These are phyloP conservation scores for Sporothrix brunneoviolacea DNA, from an alignment of 2,329 filamentous ascomycete genomes.

Conservation along the genomic window DNA sequence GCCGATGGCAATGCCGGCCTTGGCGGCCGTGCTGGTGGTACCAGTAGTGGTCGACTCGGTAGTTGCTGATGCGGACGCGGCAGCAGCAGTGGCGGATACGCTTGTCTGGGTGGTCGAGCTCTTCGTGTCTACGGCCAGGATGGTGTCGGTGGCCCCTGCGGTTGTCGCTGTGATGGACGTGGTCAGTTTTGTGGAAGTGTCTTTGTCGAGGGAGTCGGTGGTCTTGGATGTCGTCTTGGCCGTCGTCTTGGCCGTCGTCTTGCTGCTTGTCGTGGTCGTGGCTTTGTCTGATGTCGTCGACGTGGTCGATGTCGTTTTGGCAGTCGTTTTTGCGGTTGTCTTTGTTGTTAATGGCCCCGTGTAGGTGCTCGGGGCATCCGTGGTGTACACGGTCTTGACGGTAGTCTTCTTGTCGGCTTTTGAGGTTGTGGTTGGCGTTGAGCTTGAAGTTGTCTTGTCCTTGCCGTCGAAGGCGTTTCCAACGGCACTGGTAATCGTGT, in stretches of 20 bases:
- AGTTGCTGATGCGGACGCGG: not conserved
- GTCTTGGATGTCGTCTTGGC: conserved; percentile 2
- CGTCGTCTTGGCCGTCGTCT: not conserved
- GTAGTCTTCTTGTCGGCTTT: conserved; percentile 2
- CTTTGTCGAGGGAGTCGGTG: not conserved
- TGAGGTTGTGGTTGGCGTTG: not conserved
- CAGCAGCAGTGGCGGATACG: not conserved
- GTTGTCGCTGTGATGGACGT: conserved; percentile 2
- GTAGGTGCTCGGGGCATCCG: too few species aligned
- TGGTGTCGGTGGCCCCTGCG: conserved; percentile 3
- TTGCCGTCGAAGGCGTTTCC: conserved; percentile 14
- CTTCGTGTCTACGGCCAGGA: conserved; percentile 12
- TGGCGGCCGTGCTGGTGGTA: conserved; percentile 36
- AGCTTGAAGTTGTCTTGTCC: not conserved
- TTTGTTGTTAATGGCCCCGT: too few species aligned
- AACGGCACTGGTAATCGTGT: conserved; percentile 16
- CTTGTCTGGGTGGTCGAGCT: not conserved
- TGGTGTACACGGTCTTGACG: conserved; percentile 9
- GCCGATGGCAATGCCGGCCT: conserved; percentile 81
- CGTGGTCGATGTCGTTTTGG: not conserved
- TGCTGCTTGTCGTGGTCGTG: not conserved
- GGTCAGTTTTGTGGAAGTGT: not conserved
- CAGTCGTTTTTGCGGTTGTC: not conserved
- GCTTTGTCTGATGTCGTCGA: conserved; percentile 1
- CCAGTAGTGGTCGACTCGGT: not conserved